phyloP scores from a whole-genome alignment of 441 rosid species.

The Arabidopsis hybrid region DNA sequence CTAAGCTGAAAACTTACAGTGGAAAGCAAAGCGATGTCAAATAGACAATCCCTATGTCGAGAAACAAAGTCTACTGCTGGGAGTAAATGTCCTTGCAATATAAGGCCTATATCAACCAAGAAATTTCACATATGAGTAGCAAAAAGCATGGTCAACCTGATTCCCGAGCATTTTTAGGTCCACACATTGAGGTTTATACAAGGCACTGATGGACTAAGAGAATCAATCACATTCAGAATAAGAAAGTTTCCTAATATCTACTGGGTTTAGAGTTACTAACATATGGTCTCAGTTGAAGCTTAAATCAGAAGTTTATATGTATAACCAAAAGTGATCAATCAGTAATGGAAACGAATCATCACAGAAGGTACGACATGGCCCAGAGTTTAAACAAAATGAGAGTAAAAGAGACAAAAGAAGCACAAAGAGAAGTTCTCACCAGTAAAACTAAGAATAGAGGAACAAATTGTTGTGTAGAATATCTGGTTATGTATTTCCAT shows the following conservation, averaged over 20 bases:
- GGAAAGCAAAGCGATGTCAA: slow-evolving; percentile 79
- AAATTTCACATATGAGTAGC: slow-evolving; percentile 32
- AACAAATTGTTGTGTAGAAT: slow-evolving; percentile 91
- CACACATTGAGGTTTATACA: slow-evolving; percentile 17
- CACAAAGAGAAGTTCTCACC: slow-evolving; percentile 50
- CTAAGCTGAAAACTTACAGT: slow-evolving; percentile 60
- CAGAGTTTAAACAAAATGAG: neutral
- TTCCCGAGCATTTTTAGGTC: neutral
- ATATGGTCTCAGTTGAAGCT: neutral
- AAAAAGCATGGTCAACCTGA: neutral
- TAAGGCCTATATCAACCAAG: slow-evolving; percentile 60
- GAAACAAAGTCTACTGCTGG: slow-evolving; percentile 81
- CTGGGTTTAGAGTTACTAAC: neutral
- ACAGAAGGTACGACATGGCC: neutral
- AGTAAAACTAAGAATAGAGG: slow-evolving; percentile 83
- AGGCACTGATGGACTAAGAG: neutral
- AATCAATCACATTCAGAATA: neutral
- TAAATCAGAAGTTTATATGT: neutral
- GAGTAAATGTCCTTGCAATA: slow-evolving; percentile 79
- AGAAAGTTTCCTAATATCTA: neutral
- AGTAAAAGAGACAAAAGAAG: neutral
- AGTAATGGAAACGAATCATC: neutral
- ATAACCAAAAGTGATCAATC: neutral
- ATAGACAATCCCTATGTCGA: slow-evolving; percentile 75
- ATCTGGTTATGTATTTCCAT: slow-evolving; percentile 99